These are phyloP conservation scores for Penicillium tannophilum DNA, from an alignment of 495 filamentous ascomycete species.

Conservation along the genomic window DNA sequence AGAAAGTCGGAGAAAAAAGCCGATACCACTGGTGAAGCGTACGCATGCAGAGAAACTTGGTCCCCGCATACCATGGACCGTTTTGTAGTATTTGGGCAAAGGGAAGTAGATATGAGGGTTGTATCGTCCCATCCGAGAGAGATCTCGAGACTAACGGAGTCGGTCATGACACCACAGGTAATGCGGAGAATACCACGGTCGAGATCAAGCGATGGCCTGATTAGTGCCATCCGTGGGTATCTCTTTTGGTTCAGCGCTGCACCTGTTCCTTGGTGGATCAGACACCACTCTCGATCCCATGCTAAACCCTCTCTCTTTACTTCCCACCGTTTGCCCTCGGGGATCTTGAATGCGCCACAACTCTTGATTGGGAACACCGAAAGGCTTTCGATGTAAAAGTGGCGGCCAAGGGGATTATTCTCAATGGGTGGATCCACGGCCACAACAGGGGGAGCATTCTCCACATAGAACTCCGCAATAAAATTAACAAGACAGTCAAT, in stretches of 20 bases:
- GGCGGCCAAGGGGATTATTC: slow-evolving; percentile 19
- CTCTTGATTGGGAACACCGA: slow-evolving; percentile 85
- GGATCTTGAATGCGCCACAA: slow-evolving; percentile 77
- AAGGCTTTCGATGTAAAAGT: slow-evolving; percentile 60
- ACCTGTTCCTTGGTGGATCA: slow-evolving; percentile 80
- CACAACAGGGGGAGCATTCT: slow-evolving; percentile 37
- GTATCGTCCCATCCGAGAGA: slow-evolving; percentile 62
- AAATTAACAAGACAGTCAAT: slow-evolving; percentile 70
- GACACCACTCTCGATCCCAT: slow-evolving; percentile 94
- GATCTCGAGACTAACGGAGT: slow-evolving; percentile 46
- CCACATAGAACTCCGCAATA: slow-evolving; percentile 75
- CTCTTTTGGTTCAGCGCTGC: slow-evolving; percentile 79
- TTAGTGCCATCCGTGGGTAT: slow-evolving; percentile 79
- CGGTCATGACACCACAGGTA: slow-evolving; percentile 32
- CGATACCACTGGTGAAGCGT: slow-evolving; percentile 62
- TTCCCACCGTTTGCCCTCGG: slow-evolving; percentile 66
- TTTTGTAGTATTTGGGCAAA: slow-evolving; percentile 35
- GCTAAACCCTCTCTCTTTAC: slow-evolving; percentile 75
- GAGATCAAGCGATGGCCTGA: slow-evolving; percentile 71
- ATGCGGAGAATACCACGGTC: slow-evolving; percentile 56
- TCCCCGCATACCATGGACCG: slow-evolving; percentile 77
- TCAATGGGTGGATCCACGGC: slow-evolving; percentile 25
- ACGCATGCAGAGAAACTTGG: slow-evolving; percentile 65
- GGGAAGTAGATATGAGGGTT: slow-evolving; percentile 45
- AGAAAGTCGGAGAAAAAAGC: slow-evolving; percentile 73